Percentiles rank a stretch among this genome's conserved stretches.
Evolutionary conservation across 2,329 filamentous ascomycete genomes (phyloP).

Genomic region (Diaporthe sp.): DNA sequence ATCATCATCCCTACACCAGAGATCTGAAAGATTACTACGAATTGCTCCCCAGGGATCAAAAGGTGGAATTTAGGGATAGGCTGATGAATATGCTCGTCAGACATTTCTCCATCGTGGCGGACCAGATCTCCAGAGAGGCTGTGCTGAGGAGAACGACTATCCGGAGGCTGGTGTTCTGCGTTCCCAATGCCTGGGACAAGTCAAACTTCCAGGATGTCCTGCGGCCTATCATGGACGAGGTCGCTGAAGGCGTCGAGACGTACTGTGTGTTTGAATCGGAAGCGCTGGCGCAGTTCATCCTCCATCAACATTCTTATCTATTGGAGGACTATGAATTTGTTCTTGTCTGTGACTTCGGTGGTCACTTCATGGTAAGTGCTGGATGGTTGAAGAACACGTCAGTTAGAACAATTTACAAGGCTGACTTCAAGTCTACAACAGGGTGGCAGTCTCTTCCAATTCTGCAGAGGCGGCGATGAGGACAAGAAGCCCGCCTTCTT

Average conservation of each 20-base stretch:
- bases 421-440: neutral
- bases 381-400: neutral
- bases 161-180: neutral
- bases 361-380: neutral
- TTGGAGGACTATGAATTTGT: neutral
- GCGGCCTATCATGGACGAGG: neutral
- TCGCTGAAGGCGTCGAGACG: neutral
- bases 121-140: neutral
- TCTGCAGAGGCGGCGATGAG: neutral
- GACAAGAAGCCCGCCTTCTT: neutral
- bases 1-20: neutral
- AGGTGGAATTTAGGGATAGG: neutral
- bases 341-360: conserved; percentile 11
- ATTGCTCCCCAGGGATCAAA: neutral
- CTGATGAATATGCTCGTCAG: neutral
- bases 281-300: neutral
- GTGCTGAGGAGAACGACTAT: neutral
- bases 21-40: neutral
- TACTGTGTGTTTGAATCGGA: conserved; percentile 13
- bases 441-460: conserved; percentile 5
- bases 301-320: neutral
- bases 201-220: neutral
- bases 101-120: neutral
- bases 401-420: neutral
- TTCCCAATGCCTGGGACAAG: conserved; percentile 6